Evolutionary conservation across 2,329 filamentous ascomycete species (phyloP), one percentile per base, ranked within the genome.

Genomic region (Ceratocystis destructans): DNA sequence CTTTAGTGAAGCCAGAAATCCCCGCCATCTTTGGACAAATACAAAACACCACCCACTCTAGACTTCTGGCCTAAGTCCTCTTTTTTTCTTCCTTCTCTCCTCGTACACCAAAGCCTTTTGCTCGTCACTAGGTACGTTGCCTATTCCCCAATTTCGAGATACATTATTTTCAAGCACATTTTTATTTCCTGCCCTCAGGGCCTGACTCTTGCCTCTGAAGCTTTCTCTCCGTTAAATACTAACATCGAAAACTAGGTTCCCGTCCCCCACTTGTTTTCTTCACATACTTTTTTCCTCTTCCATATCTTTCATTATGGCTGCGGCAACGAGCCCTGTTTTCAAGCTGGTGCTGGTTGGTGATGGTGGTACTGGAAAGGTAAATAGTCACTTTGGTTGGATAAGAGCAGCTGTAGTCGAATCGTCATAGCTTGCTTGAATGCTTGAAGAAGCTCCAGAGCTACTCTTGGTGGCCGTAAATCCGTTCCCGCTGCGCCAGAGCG

Each of bases 271-370:
- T 76, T 79, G 77, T 79, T 79, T 78, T 78, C 77, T 75, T 76
- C 74, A 73, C 71, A 72, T 71, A n/a, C 28, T 70, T 71, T 72
- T 67, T 69, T 70, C 22, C 50, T 64, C 63, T 63, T 59, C 55
- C 41, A 59, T 57, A 45, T 53, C 57, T 62, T 55, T 37, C 64
- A 69, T 64, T 37, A 67, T 68, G 63, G 53, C 69, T 45, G 73
- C 75, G 70, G 71, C 74, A 77, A 8, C 28, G 25, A 77, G 74
- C 72, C 68, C 93, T 72, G 96, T 90, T 78, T 99, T 99, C 88
- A 99, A 99, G 90, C 90, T 99, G 75, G 94, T 99, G 78, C 90
- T 99, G 80, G 94, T 99, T 76, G 94, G 94, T 78, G 94, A 99
- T 78, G 94, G 94, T 80, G 94, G 94, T 85, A 99, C 94, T 75